Evolutionary conservation across 352 stramenopile species (phyloP).

Genomic region (Pythium biforme): DNA sequence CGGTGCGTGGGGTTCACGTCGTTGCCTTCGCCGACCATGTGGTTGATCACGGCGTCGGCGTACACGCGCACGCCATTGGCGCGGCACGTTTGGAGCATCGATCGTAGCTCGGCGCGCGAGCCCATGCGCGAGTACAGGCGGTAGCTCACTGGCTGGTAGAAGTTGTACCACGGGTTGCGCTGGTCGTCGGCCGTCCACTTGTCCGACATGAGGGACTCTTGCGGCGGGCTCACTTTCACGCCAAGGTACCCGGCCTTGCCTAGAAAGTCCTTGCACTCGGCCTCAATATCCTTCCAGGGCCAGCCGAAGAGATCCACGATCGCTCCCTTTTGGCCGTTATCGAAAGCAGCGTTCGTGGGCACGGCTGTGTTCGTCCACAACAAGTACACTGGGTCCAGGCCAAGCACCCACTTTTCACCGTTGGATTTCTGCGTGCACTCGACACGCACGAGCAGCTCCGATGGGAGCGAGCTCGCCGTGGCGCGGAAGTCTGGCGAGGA

Average conservation of each 20-base stretch:
- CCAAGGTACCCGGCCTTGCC: constrained; percentile 67
- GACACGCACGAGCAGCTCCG: constrained; percentile 35
- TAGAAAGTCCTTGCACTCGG: constrained; percentile 59
- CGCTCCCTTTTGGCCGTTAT: constrained; percentile 51
- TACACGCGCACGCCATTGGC: constrained; percentile 63
- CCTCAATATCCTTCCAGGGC: constrained; percentile 60
- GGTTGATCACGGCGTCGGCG: constrained; percentile 31
- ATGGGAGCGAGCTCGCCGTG: constrained; percentile 26
- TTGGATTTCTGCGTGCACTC: constrained; percentile 31
- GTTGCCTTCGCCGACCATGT: constrained; percentile 34
- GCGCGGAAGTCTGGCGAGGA: constrained; percentile 27
- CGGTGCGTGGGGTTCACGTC: constrained; percentile 25
- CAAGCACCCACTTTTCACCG: constrained; percentile 34
- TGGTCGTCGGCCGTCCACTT: constrained; percentile 34
- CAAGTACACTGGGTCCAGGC: constrained; percentile 64
- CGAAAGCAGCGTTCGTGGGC: constrained; percentile 31
- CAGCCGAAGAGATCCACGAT: constrained; percentile 73
- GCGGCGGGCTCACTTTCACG: constrained; percentile 66
- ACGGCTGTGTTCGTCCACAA: constrained; percentile 51
- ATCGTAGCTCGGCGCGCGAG: constrained; percentile 42
- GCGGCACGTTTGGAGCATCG: constrained; percentile 69
- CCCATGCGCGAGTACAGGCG: constrained; percentile 57
- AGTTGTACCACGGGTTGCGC: constrained; percentile 70
- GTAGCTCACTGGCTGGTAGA: constrained; percentile 69
- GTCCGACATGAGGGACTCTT: constrained; percentile 56